These are phyloP conservation scores for Microbotryum silenes-acaulis DNA, from an alignment of 1,284 basidiomycete genomes.

Conservation along the genomic window DNA sequence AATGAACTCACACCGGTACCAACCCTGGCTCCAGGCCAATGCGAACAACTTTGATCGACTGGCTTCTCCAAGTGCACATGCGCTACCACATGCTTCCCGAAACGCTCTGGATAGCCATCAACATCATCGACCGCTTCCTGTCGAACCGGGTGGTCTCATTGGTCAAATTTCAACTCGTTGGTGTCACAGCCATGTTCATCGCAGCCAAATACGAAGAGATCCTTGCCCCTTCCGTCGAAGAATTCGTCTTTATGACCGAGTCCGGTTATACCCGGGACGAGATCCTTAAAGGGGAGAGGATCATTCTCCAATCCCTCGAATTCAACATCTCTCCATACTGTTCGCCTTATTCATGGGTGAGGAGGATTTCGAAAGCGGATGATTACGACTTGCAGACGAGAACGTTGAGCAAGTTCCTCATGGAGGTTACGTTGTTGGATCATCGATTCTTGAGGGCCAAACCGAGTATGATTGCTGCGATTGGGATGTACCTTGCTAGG, in stretches of 20 bases:
- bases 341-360: slow-evolving; percentile 98
- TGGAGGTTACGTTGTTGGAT: slow-evolving; percentile 91
- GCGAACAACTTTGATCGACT: slow-evolving; percentile 51
- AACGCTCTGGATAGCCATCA: slow-evolving; percentile 61
- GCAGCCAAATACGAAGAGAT: slow-evolving; percentile 58
- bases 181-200: slow-evolving; percentile 58
- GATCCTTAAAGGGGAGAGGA: slow-evolving; percentile 94
- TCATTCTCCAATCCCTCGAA: slow-evolving; percentile 84
- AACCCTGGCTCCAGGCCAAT: slow-evolving; percentile 43
- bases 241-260: slow-evolving; percentile 97
- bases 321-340: slow-evolving; percentile 96
- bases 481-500: slow-evolving; percentile 93
- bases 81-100: slow-evolving; percentile 60
- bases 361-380: slow-evolving; percentile 96
- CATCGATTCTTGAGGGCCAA: slow-evolving; percentile 88
- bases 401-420: slow-evolving; percentile 94
- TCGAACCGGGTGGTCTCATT: slow-evolving; percentile 55
- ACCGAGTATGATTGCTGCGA: slow-evolving; percentile 89
- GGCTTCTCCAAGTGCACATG: slow-evolving; percentile 56
- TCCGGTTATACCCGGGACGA: slow-evolving; percentile 88
- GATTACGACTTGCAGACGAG: slow-evolving; percentile 98
- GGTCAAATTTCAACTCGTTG: slow-evolving; percentile 57
- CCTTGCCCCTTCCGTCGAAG: slow-evolving; percentile 77
- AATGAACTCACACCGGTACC: neutral
- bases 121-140: slow-evolving; percentile 58